Evolutionary conservation across 176 grass and related monocot species (phyloP).

Genomic region (Dendrocalamus sinicus): DNA sequence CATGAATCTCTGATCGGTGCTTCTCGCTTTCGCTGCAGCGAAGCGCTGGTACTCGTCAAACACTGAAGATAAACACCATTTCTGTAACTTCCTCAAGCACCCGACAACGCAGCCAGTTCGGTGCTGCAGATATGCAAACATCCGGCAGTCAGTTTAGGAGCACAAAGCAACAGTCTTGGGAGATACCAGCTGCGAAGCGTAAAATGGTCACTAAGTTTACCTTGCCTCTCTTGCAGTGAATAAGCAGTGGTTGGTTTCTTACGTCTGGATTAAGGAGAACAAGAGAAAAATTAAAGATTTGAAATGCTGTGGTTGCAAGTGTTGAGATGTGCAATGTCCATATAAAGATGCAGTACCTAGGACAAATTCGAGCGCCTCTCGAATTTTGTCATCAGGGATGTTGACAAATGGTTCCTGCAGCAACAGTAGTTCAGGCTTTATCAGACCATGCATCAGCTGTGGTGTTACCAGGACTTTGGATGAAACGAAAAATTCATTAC

Average conservation of each 20-base stretch:
- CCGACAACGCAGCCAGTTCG: slow-evolving; percentile 81
- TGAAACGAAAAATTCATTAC: not conserved
- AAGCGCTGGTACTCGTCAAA: slow-evolving; percentile 78
- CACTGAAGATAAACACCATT: slow-evolving; percentile 75
- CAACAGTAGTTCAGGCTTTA: slow-evolving; percentile 16
- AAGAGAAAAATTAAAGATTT: slow-evolving; percentile 18
- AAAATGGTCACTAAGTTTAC: slow-evolving; percentile 26
- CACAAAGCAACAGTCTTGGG: not conserved
- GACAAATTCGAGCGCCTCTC: slow-evolving; percentile 76
- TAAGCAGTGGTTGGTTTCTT: slow-evolving; percentile 76
- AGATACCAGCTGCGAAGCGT: not conserved
- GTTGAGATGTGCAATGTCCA: slow-evolving; percentile 7
- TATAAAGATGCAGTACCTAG: slow-evolving; percentile 56
- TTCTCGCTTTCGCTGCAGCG: slow-evolving; percentile 66
- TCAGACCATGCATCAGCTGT: slow-evolving; percentile 12
- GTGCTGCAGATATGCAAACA: slow-evolving; percentile 56
- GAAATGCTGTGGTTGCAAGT: slow-evolving; percentile 26
- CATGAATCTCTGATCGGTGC: slow-evolving; percentile 72
- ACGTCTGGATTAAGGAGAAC: slow-evolving; percentile 53
- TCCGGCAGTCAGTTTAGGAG: slow-evolving; percentile 14
- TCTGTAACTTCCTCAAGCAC: slow-evolving; percentile 79
- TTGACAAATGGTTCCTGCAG: slow-evolving; percentile 67
- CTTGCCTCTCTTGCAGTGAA: slow-evolving; percentile 88
- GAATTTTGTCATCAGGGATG: slow-evolving; percentile 71
- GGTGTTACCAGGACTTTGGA: not conserved